Conservation (phyloP, 768 basidiomycete genomes). For the Russula virescens region DNA sequence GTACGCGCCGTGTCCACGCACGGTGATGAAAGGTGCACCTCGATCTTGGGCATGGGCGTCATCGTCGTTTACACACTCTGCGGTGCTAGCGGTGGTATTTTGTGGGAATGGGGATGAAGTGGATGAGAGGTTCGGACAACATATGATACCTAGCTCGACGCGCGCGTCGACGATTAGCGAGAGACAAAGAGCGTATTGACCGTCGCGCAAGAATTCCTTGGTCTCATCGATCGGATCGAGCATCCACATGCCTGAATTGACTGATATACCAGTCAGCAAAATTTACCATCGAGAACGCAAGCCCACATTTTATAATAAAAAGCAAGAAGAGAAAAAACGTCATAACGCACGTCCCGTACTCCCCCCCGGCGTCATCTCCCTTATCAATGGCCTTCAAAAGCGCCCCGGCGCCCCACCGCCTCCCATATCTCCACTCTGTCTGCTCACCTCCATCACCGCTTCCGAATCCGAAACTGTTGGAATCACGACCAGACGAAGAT, state of each 20-base stretch:
- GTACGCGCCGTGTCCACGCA: conserved; percentile 79
- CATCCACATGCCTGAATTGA: conserved; percentile 38
- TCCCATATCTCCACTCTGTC: conserved; percentile 67
- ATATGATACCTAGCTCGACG: conserved; percentile 52
- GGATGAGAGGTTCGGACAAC: conserved; percentile 79
- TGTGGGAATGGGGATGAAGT: conserved; percentile 35
- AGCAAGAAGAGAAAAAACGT: neutral
- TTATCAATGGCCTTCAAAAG: conserved; percentile 84
- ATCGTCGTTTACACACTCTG: too few species aligned
- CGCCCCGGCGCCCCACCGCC: conserved; percentile 48
- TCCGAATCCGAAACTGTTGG: neutral
- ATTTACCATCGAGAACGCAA: neutral
- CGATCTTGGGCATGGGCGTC: conserved; percentile 13
- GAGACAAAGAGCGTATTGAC: conserved; percentile 58
- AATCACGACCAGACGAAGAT: neutral
- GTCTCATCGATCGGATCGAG: conserved; percentile 54
- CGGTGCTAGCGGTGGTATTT: conserved; percentile 34
- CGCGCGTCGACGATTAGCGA: conserved; percentile 47
- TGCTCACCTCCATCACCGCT: conserved; percentile 44
- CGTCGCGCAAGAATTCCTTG: conserved; percentile 54
- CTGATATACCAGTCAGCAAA: too few species aligned
- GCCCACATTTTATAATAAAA: neutral
- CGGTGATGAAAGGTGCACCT: conserved; percentile 82
- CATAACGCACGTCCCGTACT: conserved; percentile 55
- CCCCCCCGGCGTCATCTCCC: conserved; percentile 75